These are phyloP conservation scores for Saksenaea oblongispora DNA, from an alignment of 371 early-diverging fungal species.

Conservation along the genomic window DNA sequence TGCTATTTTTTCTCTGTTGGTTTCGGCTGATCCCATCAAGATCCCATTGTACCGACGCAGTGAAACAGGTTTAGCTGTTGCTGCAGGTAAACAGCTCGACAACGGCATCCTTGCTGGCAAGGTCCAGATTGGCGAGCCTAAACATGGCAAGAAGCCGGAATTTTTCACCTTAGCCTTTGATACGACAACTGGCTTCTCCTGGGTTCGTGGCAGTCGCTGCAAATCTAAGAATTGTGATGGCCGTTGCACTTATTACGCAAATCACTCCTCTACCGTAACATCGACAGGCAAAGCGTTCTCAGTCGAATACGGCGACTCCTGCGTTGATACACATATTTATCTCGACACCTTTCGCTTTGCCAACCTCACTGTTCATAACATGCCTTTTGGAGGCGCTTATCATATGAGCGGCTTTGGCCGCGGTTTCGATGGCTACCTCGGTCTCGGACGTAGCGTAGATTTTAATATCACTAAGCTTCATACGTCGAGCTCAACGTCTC, in stretches of 20 bases:
- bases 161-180: slow-evolving; percentile 48
- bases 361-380: slow-evolving; percentile 31
- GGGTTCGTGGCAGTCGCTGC: slow-evolving; percentile 49
- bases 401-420: slow-evolving; percentile 44
- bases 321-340: slow-evolving; percentile 45
- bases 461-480: slow-evolving; percentile 27
- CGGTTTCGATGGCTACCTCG: slow-evolving; percentile 53
- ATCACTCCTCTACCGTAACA: slow-evolving; percentile 28
- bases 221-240: slow-evolving; percentile 19
- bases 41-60: slow-evolving; percentile 25
- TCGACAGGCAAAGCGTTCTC: slow-evolving; percentile 37
- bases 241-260: slow-evolving; percentile 46
- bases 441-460: slow-evolving; percentile 43
- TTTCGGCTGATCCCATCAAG: slow-evolving; percentile 16
- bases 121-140: slow-evolving; percentile 40
- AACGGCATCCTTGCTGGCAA: slow-evolving; percentile 41
- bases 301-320: slow-evolving; percentile 45
- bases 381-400: slow-evolving; percentile 51
- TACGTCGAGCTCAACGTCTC: slow-evolving; percentile 15
- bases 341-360: slow-evolving; percentile 41
- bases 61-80: slow-evolving; percentile 13
- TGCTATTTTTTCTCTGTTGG: slow-evolving; percentile 1
- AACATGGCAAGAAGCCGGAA: slow-evolving; percentile 20
- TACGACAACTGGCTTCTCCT: slow-evolving; percentile 45
- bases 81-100: slow-evolving; percentile 22